Percentiles rank a stretch among this genome's conserved stretches.
phyloP scores from a whole-genome alignment of 2,329 filamentous ascomycete species.

The Curvularia sp. region DNA sequence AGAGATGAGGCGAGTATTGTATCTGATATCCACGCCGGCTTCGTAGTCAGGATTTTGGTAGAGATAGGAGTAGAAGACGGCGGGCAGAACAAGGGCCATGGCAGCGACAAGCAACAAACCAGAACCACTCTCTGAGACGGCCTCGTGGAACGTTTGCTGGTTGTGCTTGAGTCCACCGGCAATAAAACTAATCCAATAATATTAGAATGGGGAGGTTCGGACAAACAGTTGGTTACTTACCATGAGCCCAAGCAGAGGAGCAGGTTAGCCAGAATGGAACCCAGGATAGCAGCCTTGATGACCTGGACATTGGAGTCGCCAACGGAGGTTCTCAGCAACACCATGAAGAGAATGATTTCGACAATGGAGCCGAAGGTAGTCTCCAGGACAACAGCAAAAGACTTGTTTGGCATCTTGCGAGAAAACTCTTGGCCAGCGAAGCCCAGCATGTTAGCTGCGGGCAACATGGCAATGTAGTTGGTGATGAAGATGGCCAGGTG shows the following conservation, averaged over 20 bases:
- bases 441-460: conserved; percentile 75
- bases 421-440: conserved; percentile 76
- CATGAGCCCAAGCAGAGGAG: conserved; percentile 80
- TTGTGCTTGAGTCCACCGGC: conserved; percentile 73
- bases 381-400: conserved; percentile 68
- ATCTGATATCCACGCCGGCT: conserved; percentile 56
- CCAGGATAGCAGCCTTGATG: conserved; percentile 82
- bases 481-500: conserved; percentile 72
- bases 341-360: conserved; percentile 83
- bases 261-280: conserved; percentile 82
- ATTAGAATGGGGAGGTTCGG: no score
- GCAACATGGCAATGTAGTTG: conserved; percentile 79
- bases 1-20: conserved; percentile 69
- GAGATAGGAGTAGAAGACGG: conserved; percentile 61
- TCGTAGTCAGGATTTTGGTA: conserved; percentile 40
- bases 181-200: conserved; percentile 62
- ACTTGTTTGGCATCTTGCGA: conserved; percentile 74
- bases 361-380: conserved; percentile 73
- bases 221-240: no score
- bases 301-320: conserved; percentile 63
- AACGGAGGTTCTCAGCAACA: conserved; percentile 65
- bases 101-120: conserved; percentile 79
- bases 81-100: conserved; percentile 60
- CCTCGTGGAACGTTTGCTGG: conserved; percentile 74
- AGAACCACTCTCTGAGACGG: conserved; percentile 79